phyloP scores from a whole-genome alignment of 1,139 yeast species.

The Lodderomyces margitis region DNA sequence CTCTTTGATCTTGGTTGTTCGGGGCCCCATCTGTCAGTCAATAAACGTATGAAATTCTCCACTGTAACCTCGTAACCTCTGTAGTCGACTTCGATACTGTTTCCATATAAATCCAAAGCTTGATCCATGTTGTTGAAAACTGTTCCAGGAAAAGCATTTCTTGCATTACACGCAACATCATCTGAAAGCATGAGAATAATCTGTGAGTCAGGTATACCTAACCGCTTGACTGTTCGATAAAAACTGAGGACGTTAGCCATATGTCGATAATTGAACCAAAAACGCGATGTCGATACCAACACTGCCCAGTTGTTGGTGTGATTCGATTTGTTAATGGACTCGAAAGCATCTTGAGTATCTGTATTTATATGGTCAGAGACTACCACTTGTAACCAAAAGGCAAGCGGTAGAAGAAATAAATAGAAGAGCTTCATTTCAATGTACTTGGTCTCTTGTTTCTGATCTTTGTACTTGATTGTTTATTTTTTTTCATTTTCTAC shows the following conservation, averaged over 20 bases:
- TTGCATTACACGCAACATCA: conserved; percentile 94
- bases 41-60: conserved; percentile 82
- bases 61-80: conserved; percentile 98
- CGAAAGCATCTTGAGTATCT: neutral
- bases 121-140: conserved; percentile 94
- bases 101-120: conserved; percentile 92
- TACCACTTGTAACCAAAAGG: neutral
- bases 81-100: conserved; percentile 92
- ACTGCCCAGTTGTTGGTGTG: conserved; percentile 95
- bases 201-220: conserved; percentile 97
- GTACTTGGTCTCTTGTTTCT: neutral
- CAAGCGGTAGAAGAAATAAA: neutral
- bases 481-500: neutral
- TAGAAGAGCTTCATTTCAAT: neutral
- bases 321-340: conserved; percentile 26
- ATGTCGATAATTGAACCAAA: conserved; percentile 97
- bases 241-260: conserved; percentile 95
- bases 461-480: neutral
- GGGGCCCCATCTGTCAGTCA: conserved; percentile 94
- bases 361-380: neutral
- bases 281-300: conserved; percentile 88
- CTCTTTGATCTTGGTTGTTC: conserved; percentile 92
- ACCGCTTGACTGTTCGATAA: conserved; percentile 90
- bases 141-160: conserved; percentile 94
- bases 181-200: conserved; percentile 94